A percentile compares a stretch with the other conserved stretches of the same genome.
These are phyloP conservation scores for Capsicum chinense DNA, from an alignment of 257 asterid species.

Conservation along the genomic window DNA sequence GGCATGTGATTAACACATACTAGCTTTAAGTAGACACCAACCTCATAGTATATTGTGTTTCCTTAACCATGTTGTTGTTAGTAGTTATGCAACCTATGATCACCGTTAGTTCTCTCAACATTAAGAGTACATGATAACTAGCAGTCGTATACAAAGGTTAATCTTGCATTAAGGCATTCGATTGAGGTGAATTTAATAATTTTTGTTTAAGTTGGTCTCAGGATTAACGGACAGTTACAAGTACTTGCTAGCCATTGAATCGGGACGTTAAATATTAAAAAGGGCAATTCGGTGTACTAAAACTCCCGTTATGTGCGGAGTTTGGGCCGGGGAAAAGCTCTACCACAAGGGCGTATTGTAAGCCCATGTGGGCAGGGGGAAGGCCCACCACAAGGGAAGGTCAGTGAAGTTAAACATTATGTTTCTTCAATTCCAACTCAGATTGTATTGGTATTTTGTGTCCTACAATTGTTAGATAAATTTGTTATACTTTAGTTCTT, in stretches of 20 bases:
- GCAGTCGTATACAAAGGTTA: rapidly evolving
- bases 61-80: not conserved
- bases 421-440: not conserved
- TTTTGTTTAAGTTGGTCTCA: not conserved
- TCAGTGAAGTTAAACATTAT: not conserved
- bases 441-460: not conserved
- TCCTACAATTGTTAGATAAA: not conserved
- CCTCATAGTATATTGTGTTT: not conserved
- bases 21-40: not conserved
- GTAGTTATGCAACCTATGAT: not conserved
- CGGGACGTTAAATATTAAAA: not conserved
- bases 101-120: not conserved
- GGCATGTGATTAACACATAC: not conserved
- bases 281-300: too few species aligned
- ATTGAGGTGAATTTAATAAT: not conserved
- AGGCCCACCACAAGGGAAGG: too few species aligned
- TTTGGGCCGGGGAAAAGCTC: too few species aligned
- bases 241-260: not conserved
- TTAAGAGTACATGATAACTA: not conserved
- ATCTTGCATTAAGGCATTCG: not conserved
- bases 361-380: too few species aligned
- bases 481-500: not conserved
- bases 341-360: too few species aligned
- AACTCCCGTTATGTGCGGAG: too few species aligned
- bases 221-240: not conserved